Percentiles rank a stretch among this genome's conserved stretches.
Conservation (phyloP, 106 monocot genomes). For the Ottelia alismoides region DNA sequence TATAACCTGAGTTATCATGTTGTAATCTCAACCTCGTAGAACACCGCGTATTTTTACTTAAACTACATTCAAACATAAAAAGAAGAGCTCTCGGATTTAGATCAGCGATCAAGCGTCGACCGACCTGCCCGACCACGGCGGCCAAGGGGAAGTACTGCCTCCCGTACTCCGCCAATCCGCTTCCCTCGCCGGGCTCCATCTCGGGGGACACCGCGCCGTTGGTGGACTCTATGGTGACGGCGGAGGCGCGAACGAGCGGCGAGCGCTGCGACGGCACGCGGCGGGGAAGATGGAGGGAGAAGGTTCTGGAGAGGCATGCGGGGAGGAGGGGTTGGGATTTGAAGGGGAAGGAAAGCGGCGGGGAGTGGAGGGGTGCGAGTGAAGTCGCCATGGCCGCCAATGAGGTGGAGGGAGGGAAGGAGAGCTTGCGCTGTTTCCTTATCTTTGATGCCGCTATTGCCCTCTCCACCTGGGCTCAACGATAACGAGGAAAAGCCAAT, state of each 20-base stretch:
- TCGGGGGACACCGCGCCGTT: conserved; percentile 46
- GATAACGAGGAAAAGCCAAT: too few species aligned
- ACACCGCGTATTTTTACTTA: too few species aligned
- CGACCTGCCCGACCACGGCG: conserved; percentile 98
- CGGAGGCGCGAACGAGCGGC: conserved; percentile 21
- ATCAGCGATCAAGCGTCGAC: too few species aligned
- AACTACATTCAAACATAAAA: too few species aligned
- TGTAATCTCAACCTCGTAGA: too few species aligned
- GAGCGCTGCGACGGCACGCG: conserved; percentile 12
- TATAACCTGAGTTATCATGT: too few species aligned
- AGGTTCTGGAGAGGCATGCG: not conserved
- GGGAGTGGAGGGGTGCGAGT: conserved; percentile 14
- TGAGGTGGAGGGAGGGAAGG: not conserved
- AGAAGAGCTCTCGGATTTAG: too few species aligned
- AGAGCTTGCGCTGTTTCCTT: too few species aligned
- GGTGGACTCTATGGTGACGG: conserved; percentile 33
- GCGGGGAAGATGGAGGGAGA: not conserved
- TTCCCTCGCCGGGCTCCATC: conserved; percentile 6
- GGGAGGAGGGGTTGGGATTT: conserved; percentile 4
- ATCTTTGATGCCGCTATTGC: too few species aligned
- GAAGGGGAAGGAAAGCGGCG: conserved; percentile 5
- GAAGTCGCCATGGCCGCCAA: conserved; percentile 13
- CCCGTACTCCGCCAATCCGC: conserved; percentile 30
- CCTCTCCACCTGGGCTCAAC: too few species aligned
- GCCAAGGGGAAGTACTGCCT: conserved; percentile 92